Evolutionary conservation across 495 filamentous ascomycete genomes (phyloP).

Genomic region (Xylaria sp.): DNA sequence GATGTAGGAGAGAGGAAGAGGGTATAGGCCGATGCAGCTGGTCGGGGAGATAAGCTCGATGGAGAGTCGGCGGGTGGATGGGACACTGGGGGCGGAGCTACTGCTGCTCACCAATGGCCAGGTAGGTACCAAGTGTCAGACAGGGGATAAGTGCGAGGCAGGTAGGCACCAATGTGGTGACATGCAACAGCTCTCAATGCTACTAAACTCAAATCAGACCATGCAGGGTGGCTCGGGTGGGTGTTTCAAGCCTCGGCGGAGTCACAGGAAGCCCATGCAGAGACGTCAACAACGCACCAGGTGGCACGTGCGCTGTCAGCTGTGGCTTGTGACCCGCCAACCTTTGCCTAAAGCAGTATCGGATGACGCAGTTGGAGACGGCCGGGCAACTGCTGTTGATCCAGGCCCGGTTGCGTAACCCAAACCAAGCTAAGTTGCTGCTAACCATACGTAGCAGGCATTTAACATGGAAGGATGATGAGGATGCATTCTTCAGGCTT

Average conservation of each 20-base stretch:
- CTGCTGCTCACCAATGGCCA: slow-evolving; percentile 17
- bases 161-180: slow-evolving; percentile 16
- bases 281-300: neutral
- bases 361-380: slow-evolving; percentile 26
- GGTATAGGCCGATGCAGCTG: slow-evolving; percentile 15
- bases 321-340: slow-evolving; percentile 24
- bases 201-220: slow-evolving; percentile 24
- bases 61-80: neutral
- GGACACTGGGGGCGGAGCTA: slow-evolving; percentile 22
- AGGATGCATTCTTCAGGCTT: neutral
- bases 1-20: slow-evolving; percentile 20
- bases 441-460: neutral
- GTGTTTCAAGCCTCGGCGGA: slow-evolving; percentile 20
- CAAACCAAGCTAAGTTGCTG: neutral
- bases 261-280: slow-evolving; percentile 16
- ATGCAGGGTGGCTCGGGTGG: neutral
- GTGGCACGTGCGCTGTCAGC: slow-evolving; percentile 18
- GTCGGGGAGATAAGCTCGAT: slow-evolving; percentile 22
- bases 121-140: neutral
- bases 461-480: neutral
- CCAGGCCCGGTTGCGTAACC: neutral
- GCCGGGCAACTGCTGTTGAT: slow-evolving; percentile 9
- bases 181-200: slow-evolving; percentile 13
- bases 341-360: slow-evolving; percentile 16
- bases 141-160: neutral